Evolutionary conservation across 805 yeast species (phyloP).

Genomic region (Metschnikowia santaceciliae): DNA sequence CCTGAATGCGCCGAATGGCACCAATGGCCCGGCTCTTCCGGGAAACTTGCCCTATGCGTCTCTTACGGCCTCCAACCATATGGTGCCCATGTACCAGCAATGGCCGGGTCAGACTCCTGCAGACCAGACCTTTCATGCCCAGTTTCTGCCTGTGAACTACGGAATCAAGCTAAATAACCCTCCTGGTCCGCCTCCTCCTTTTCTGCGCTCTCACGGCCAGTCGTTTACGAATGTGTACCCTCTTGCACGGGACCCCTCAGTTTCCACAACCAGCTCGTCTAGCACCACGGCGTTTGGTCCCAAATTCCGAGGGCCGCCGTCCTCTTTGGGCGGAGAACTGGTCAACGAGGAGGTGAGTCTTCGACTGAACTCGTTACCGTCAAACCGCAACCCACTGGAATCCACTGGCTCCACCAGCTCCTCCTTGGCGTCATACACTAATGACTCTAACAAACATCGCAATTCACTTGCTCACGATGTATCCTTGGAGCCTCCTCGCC

Average conservation of each 20-base stretch:
- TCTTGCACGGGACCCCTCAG: not conserved
- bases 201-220: not conserved
- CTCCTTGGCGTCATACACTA: not conserved
- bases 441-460: not conserved
- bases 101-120: constrained; percentile 1
- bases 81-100: constrained; percentile 2
- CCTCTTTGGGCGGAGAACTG: constrained; percentile 1
- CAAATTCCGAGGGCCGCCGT: not conserved
- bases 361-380: not conserved
- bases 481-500: not conserved
- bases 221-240: not conserved
- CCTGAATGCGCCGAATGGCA: not conserved
- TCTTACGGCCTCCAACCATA: not conserved
- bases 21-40: not conserved
- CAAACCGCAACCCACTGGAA: not conserved
- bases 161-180: not conserved
- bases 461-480: not conserved
- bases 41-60: not conserved
- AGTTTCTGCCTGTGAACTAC: not conserved
- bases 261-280: not conserved
- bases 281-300: not conserved
- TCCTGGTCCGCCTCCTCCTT: not conserved
- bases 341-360: not conserved
- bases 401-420: constrained; percentile 2
- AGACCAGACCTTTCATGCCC: not conserved